Evolutionary conservation across 1,284 basidiomycete genomes (phyloP), one percentile per base, ranked within the genome.

Genomic region (Violaceomyces palustris): DNA sequence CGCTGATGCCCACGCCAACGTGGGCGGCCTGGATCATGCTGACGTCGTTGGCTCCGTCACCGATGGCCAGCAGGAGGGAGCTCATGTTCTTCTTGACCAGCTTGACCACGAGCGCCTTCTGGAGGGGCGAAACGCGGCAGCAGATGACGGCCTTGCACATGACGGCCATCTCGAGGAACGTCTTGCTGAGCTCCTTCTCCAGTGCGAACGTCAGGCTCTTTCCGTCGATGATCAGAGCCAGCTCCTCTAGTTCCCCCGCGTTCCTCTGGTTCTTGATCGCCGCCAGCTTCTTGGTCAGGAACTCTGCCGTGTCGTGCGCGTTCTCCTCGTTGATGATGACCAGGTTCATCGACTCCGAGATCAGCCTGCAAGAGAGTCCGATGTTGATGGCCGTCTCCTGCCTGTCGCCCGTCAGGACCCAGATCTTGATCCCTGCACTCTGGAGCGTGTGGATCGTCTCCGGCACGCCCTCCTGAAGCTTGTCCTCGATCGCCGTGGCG

Each of bases 351-450:
- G 88, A 91, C 76, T 98, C 94, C 2, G 90, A 91, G 50, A 98
- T 97, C 56, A 98, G 75, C 50, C 90, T 82, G 77, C 93, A 98
- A 2, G 89, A 92, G 79, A 98, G 84, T 38, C 94, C 94, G 57
- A 99, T 98, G 69, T 98, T 98, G 77, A 98, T 97, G 11, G 94
- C 94, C 2, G 94, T 99, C 76, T 99, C 94, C 77, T 98, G 93
- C 52, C 93, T 79, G 75, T 99, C 94, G 2, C 94, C 94, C 1
- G 94, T 98, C 37, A 98, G 77, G 9, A 99, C 91, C 94, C 94
- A 99, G 27, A 98, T 85, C 80, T 97, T 97, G 77, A 99, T 97
- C 0, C 94, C 94, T 22, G 93, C 93, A 79, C 87, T 88, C 70
- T 98, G 94, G 30, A 99, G 75, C 2, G 91, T 97, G 71, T 97